A percentile compares a stretch with the other conserved stretches of the same genome.
Conservation (phyloP, 2,329 filamentous ascomycete species). For the Alternaria solani region DNA sequence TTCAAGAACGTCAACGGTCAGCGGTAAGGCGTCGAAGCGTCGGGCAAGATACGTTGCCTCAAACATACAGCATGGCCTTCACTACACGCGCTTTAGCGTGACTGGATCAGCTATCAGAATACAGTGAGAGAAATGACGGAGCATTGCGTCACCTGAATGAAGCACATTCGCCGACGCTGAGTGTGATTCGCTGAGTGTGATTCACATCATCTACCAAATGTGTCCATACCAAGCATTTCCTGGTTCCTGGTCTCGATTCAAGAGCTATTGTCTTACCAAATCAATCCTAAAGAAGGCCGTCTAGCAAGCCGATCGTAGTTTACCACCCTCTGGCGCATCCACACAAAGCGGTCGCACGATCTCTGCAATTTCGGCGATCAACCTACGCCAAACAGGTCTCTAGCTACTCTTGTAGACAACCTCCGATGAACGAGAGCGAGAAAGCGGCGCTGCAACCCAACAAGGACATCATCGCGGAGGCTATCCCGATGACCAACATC, state of each 20-base stretch:
- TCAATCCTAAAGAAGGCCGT: too few species aligned
- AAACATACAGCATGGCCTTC: neutral
- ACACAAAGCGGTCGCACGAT: neutral
- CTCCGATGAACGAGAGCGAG: neutral
- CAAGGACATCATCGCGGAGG: neutral
- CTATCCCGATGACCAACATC: neutral
- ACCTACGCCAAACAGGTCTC: neutral
- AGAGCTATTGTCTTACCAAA: neutral
- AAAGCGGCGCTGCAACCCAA: neutral
- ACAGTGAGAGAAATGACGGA: neutral
- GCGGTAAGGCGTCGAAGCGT: fast-evolving
- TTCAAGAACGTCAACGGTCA: too few species aligned
- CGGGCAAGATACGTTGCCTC: neutral
- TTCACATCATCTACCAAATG: neutral
- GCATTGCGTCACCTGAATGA: neutral
- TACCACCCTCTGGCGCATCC: fast-evolving
- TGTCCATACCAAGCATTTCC: neutral
- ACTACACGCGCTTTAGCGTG: neutral
- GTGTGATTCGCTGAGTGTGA: neutral
- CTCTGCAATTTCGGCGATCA: fast-evolving
- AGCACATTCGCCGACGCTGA: neutral
- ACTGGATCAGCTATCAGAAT: neutral
- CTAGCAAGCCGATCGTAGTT: neutral
- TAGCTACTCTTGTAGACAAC: neutral
- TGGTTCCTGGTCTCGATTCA: neutral